These are phyloP conservation scores for Saccharum spontaneum DNA, from an alignment of 176 grass and related monocot species.

Conservation along the genomic window DNA sequence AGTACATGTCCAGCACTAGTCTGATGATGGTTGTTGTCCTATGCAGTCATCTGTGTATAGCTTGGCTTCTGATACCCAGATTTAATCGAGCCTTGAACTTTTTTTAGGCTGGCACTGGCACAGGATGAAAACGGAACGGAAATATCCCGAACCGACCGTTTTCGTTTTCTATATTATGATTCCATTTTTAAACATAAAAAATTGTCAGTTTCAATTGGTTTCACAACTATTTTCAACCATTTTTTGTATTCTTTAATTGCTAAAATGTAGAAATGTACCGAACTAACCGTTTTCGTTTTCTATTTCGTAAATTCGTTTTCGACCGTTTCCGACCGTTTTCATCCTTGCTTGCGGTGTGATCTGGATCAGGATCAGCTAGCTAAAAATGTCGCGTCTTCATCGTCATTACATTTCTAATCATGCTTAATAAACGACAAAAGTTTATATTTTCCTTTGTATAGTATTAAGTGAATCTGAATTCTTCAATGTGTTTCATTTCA, in stretches of 20 bases:
- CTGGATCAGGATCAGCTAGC: neutral
- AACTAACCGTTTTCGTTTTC: too few relatives aligned
- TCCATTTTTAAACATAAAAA: too few relatives aligned
- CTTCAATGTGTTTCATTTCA: neutral
- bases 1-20: slow-evolving; percentile 13
- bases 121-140: too few relatives aligned
- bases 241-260: too few relatives aligned
- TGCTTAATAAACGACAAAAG: neutral
- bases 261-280: too few relatives aligned
- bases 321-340: too few relatives aligned
- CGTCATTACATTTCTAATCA: neutral
- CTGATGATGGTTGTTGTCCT: neutral
- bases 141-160: too few relatives aligned
- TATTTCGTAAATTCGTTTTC: too few relatives aligned
- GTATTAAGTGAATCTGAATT: neutral
- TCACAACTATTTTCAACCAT: too few relatives aligned
- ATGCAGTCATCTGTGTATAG: neutral
- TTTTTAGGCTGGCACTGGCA: neutral
- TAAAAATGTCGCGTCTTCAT: neutral
- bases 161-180: too few relatives aligned
- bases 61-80: slow-evolving; percentile 4
- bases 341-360: neutral
- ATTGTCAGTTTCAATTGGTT: too few relatives aligned
- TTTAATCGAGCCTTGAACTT: neutral
- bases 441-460: neutral